These are phyloP conservation scores for Aspergillus bridgeri DNA, from an alignment of 495 filamentous ascomycete genomes.

Conservation along the genomic window DNA sequence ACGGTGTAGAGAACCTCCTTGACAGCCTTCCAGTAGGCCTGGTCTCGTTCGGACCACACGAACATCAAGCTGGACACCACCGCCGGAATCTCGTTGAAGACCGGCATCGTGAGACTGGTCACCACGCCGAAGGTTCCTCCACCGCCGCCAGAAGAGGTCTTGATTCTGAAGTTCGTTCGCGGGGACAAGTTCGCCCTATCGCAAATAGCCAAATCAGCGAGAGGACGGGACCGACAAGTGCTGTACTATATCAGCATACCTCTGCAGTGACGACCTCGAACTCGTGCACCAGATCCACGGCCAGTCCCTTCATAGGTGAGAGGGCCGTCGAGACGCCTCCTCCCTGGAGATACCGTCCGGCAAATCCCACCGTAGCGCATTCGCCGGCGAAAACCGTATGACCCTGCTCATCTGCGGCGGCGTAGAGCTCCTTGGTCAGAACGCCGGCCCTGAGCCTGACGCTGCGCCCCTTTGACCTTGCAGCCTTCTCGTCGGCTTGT, in stretches of 20 bases:
- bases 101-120: constrained; percentile 38
- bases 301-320: constrained; percentile 43
- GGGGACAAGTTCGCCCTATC: constrained; percentile 29
- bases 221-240: not conserved
- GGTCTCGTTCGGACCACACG: constrained; percentile 1
- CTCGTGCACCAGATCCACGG: constrained; percentile 47
- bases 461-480: constrained; percentile 39
- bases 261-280: constrained; percentile 31
- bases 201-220: not conserved
- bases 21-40: constrained; percentile 27
- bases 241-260: not conserved
- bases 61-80: constrained; percentile 36
- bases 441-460: constrained; percentile 49
- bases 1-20: constrained; percentile 5
- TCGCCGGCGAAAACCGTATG: constrained; percentile 46
- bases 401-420: constrained; percentile 32
- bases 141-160: constrained; percentile 56
- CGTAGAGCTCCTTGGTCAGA: constrained; percentile 43
- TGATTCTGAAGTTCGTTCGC: constrained; percentile 39
- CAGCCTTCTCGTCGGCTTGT: constrained; percentile 8
- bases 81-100: constrained; percentile 30
- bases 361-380: constrained; percentile 32
- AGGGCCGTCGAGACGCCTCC: constrained; percentile 48
- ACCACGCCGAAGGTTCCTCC: constrained; percentile 51
- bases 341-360: constrained; percentile 52